Conservation (phyloP, 139 green algal species). For the Chlorella ohadii region DNA sequence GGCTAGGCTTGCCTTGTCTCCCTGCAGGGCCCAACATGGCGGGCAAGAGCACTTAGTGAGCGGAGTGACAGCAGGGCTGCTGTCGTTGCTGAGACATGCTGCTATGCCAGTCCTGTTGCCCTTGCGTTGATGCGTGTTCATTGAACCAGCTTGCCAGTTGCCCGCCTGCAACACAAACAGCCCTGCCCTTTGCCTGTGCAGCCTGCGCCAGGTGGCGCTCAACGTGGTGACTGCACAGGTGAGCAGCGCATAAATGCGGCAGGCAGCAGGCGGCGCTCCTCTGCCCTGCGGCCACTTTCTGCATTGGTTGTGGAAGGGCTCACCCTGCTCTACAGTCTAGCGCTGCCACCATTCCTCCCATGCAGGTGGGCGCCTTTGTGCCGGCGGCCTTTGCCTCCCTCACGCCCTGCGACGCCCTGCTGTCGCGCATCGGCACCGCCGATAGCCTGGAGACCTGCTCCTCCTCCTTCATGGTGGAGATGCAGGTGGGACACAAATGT, state of each 20-base stretch:
- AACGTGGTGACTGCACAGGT: conserved; percentile 59
- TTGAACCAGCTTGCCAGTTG: no score
- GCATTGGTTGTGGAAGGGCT: no score
- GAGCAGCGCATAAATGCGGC: no score
- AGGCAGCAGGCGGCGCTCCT: no score
- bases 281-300: no score
- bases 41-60: conserved; percentile 87
- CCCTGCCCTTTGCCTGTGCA: neutral
- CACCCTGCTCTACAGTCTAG: no score
- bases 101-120: no score
- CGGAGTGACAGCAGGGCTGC: conserved; percentile 38
- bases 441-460: conserved; percentile 85
- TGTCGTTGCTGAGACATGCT: no score
- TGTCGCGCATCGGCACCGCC: conserved; percentile 71
- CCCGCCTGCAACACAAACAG: no score
- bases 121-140: no score
- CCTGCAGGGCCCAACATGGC: conserved; percentile 80
- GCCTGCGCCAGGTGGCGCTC: conserved; percentile 48
- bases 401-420: conserved; percentile 62
- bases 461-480: conserved; percentile 85
- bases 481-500: conserved; percentile 45
- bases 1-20: no score
- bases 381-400: conserved; percentile 68
- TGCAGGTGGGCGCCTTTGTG: conserved; percentile 72
- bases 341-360: no score